phyloP scores from a whole-genome alignment of 352 stramenopile genomes.

The Phytophthora agathidicida region DNA sequence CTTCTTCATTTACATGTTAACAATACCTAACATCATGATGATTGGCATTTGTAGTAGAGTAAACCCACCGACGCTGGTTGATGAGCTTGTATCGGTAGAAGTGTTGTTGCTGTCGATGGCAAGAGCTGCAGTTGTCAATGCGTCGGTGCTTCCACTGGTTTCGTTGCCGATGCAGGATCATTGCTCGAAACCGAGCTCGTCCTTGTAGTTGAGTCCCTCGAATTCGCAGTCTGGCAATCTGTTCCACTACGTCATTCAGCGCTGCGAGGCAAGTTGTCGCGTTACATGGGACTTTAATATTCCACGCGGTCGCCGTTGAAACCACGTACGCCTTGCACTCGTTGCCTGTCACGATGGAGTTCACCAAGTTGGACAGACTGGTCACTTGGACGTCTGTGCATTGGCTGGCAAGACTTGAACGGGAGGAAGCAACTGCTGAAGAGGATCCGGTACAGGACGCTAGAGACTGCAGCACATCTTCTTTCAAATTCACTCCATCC shows the following conservation, averaged over 20 bases:
- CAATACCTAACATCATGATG: neutral
- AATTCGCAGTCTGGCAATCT: conserved; percentile 22
- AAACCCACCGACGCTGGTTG: neutral
- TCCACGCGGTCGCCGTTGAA: conserved; percentile 9
- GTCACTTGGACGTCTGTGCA: conserved; percentile 4
- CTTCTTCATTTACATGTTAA: neutral
- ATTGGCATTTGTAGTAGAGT: neutral
- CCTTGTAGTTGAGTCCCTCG: conserved; percentile 16
- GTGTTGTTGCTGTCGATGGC: neutral
- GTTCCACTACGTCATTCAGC: neutral
- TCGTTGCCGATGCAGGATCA: neutral
- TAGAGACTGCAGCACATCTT: neutral
- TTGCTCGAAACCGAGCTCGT: conserved; percentile 5
- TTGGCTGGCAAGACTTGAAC: neutral
- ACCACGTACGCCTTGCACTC: conserved; percentile 5
- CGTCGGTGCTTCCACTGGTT: neutral
- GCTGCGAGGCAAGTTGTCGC: conserved; percentile 1
- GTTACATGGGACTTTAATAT: conserved; percentile 6
- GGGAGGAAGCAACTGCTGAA: neutral
- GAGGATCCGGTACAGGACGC: neutral
- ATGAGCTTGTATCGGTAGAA: neutral
- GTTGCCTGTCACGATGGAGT: conserved; percentile 10
- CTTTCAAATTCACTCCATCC: conserved; percentile 15
- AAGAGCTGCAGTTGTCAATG: neutral
- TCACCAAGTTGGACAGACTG: conserved; percentile 11